A percentile compares a stretch with the other conserved stretches of the same genome.
These are phyloP conservation scores for Hymenotorrendiella dingleyae DNA, from an alignment of 2,329 filamentous ascomycete species.

Conservation along the genomic window DNA sequence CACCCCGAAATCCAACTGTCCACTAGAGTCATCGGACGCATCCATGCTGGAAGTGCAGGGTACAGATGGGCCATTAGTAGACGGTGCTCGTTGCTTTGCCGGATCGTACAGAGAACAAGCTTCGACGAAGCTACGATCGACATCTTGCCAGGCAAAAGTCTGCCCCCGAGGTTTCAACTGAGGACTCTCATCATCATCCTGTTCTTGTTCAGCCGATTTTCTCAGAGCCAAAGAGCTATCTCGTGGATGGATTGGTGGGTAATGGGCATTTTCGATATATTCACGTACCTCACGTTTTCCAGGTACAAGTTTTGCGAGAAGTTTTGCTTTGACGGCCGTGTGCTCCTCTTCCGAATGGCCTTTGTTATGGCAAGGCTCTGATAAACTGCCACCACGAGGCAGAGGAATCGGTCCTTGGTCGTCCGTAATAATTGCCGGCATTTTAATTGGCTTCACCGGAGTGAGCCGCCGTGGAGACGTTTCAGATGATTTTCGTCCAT, in stretches of 20 bases:
- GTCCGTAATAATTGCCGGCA: not conserved
- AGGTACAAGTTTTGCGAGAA: slow-evolving; percentile 16
- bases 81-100: not conserved
- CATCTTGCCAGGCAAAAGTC: slow-evolving; percentile 23
- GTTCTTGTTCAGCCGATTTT: slow-evolving; percentile 12
- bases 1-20: slow-evolving; percentile 24
- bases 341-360: slow-evolving; percentile 18
- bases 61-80: not conserved
- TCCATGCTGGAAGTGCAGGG: slow-evolving; percentile 16
- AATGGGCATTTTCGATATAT: slow-evolving; percentile 13
- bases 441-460: slow-evolving; percentile 1
- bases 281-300: slow-evolving; percentile 23
- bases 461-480: slow-evolving; percentile 16
- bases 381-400: slow-evolving; percentile 11
- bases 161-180: slow-evolving; percentile 8
- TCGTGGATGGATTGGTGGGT: slow-evolving; percentile 19
- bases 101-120: slow-evolving; percentile 1
- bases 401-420: slow-evolving; percentile 7
- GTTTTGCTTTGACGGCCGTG: slow-evolving; percentile 13
- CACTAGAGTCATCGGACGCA: slow-evolving; percentile 17
- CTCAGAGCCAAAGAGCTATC: slow-evolving; percentile 20
- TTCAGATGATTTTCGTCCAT: slow-evolving; percentile 8
- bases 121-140: slow-evolving; percentile 12
- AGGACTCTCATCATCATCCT: slow-evolving; percentile 9
- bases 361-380: slow-evolving; percentile 7